These are phyloP conservation scores for Triticum turgidum DNA, from an alignment of 176 grass and related monocot genomes.

Conservation along the genomic window DNA sequence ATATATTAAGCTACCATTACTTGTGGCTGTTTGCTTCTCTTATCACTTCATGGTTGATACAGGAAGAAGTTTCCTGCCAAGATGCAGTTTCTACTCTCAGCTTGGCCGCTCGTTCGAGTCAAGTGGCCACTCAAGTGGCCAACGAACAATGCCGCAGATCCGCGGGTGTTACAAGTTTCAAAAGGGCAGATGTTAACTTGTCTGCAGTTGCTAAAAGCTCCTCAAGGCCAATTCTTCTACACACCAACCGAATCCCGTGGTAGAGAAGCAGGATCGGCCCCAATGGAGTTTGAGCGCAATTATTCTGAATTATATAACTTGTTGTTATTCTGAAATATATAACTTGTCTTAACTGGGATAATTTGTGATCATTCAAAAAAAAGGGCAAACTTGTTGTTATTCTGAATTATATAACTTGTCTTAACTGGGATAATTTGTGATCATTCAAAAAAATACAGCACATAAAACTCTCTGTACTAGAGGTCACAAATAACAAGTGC, in stretches of 20 bases:
- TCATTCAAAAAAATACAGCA: too few species aligned
- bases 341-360: too few species aligned
- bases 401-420: too few species aligned
- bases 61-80: conserved; percentile 53
- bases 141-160: conserved; percentile 28
- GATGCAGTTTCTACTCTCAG: conserved; percentile 46
- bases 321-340: too few species aligned
- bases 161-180: conserved; percentile 22
- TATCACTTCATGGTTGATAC: neutral
- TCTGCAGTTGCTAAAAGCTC: neutral
- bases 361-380: too few species aligned
- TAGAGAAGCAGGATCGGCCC: conserved; percentile 13
- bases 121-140: neutral
- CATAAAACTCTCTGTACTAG: too few species aligned
- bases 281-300: conserved; percentile 17
- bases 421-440: too few species aligned
- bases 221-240: conserved; percentile 6
- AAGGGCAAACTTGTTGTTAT: too few species aligned
- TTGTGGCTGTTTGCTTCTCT: neutral
- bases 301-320: too few species aligned
- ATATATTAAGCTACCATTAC: neutral
- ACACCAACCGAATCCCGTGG: neutral
- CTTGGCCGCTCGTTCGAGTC: conserved; percentile 58
- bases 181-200: conserved; percentile 11
- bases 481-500: too few species aligned